phyloP scores from a whole-genome alignment of 1,139 yeast species.

The Debaryomycetaceae sp. region DNA sequence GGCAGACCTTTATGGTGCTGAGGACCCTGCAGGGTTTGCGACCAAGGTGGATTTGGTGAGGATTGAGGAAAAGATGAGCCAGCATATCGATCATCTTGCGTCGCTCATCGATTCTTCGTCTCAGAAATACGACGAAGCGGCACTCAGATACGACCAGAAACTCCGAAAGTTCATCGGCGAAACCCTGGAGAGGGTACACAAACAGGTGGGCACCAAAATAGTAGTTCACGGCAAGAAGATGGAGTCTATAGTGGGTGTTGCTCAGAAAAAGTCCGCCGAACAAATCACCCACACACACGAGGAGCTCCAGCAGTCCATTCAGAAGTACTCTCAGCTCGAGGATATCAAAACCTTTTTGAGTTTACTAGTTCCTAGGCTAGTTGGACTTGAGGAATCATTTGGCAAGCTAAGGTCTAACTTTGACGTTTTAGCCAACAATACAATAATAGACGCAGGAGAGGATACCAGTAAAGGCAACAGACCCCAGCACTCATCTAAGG shows the following conservation, averaged over 20 bases:
- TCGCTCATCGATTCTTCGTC: neutral
- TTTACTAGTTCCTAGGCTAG: conserved; percentile 18
- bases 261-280: neutral
- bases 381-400: conserved; percentile 13
- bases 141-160: neutral
- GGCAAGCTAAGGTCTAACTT: conserved; percentile 1
- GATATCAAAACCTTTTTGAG: conserved; percentile 17
- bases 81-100: neutral
- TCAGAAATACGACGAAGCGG: neutral
- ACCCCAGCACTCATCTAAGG: neutral
- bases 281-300: neutral
- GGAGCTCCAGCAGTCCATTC: neutral
- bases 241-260: neutral
- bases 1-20: neutral
- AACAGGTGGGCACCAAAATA: neutral
- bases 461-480: neutral
- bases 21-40: neutral
- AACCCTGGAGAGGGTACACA: neutral
- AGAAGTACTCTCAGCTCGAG: neutral
- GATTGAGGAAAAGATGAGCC: neutral
- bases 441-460: neutral
- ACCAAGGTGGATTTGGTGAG: neutral
- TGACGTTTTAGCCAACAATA: neutral
- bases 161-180: neutral
- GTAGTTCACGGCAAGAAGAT: neutral